phyloP scores from a whole-genome alignment of 345 rosid genomes.

The Psidium friedrichsthalianum region DNA sequence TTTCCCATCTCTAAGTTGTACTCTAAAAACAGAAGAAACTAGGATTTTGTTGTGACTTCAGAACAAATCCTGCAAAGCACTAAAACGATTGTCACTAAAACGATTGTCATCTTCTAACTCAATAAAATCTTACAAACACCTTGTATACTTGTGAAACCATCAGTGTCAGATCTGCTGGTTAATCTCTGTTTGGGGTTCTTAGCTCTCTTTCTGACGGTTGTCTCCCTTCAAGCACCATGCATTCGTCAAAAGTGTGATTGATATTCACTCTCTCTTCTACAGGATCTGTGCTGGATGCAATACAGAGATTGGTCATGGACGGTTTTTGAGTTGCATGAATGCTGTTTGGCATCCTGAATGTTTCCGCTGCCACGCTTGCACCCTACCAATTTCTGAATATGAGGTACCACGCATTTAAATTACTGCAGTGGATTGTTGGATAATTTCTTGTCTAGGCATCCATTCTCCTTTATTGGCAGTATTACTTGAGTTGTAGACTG shows the following conservation, averaged over 20 bases:
- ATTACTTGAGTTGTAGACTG: background rate
- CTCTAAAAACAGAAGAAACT: background rate
- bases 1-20: background rate
- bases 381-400: slow-evolving; percentile 69
- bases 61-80: background rate
- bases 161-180: background rate
- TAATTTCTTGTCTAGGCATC: background rate
- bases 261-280: background rate
- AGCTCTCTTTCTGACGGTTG: background rate
- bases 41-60: background rate
- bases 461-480: background rate
- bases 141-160: background rate
- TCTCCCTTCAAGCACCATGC: background rate
- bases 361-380: slow-evolving; percentile 76
- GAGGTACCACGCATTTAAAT: slow-evolving; percentile 40
- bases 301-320: slow-evolving; percentile 82
- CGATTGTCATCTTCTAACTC: background rate
- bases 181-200: background rate
- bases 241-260: background rate
- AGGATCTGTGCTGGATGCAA: slow-evolving; percentile 97
- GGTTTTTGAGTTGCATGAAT: slow-evolving; percentile 71
- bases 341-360: slow-evolving; percentile 95
- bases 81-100: background rate
- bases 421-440: background rate
- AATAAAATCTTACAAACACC: background rate